Evolutionary conservation across 768 basidiomycete genomes (phyloP).

Genomic region (Crepidotus variabilis): DNA sequence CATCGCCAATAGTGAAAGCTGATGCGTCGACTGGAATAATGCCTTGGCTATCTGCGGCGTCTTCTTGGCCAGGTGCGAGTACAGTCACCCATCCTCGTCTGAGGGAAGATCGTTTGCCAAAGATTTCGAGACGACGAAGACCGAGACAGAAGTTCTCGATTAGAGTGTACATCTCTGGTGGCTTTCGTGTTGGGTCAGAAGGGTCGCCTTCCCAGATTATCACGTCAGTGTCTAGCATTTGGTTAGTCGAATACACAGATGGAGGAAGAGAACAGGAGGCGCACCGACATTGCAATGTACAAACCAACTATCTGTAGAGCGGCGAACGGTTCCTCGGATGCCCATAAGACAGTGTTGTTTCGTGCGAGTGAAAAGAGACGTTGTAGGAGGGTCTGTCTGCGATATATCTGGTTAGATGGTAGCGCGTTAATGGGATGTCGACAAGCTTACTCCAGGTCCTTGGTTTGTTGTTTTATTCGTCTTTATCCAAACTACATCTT

Average conservation of each 20-base stretch:
- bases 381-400: constrained; percentile 83
- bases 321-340: constrained; percentile 92
- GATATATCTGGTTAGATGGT: not conserved
- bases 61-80: constrained; percentile 60
- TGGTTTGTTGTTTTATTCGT: constrained; percentile 73
- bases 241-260: not conserved
- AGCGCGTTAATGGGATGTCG: too few species aligned
- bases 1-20: constrained; percentile 36
- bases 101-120: constrained; percentile 67
- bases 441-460: constrained; percentile 70
- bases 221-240: constrained; percentile 82
- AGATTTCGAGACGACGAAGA: constrained; percentile 85
- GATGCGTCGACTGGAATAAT: constrained; percentile 21
- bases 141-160: constrained; percentile 99
- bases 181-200: constrained; percentile 78
- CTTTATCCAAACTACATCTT: constrained; percentile 99
- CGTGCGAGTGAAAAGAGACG: constrained; percentile 80
- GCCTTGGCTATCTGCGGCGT: constrained; percentile 16
- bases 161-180: constrained; percentile 93
- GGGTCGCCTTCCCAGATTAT: constrained; percentile 95
- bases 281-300: constrained; percentile 96
- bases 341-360: constrained; percentile 98
- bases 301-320: constrained; percentile 94
- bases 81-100: constrained; percentile 94
- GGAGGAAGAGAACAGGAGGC: constrained; percentile 19